Evolutionary conservation across 1,139 yeast genomes (phyloP), one percentile per base, ranked within the genome.

Genomic region (Wickerhamomyces sp.): DNA sequence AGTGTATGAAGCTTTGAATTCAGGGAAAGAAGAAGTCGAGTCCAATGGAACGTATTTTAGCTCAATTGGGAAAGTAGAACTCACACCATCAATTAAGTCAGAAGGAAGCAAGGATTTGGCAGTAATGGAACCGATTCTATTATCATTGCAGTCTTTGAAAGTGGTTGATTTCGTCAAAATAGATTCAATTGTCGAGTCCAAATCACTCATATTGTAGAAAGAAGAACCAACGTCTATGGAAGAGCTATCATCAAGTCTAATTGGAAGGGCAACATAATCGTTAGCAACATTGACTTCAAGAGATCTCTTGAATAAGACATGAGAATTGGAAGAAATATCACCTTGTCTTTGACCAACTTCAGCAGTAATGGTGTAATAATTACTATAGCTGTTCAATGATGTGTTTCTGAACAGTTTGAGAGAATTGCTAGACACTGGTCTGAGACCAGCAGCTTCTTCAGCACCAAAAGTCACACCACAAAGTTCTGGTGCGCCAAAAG

Each of bases 401-500:
- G 39, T 22, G 14, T 28, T 30, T 28, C 34, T 32, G 14, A 35
- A 19, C 14, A 17, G 20, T 5, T 35, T 33, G 21, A 26, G 27
- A 3, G 38, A 21, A 3, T 19, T 20, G 5, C 39, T 16, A 11
- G 20, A 18, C 2, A 22, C 30, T 2, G 40, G 41, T 5, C 17
- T 26, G 11, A 40, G 16, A 3, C 52, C 52, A 16, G 45, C 41
- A 22, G 40, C 44, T 11, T 37, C 32, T 8, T 32, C 21, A 9
- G 44, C 24, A 9, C 40, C 38, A 33, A 46, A 46, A 1, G 42
- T 18, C 8, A 40, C 24, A 3, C 40, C 40, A 27, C 45, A 44
- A 8, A 40, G 28, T 21, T 40, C 38, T 0, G 49, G 49, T 9
- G 40, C 38, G 2, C 47, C 52, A 22, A 36, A 44, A 3, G 45